phyloP scores from a whole-genome alignment of 805 yeast genomes.

The Kodamaea laetipori region DNA sequence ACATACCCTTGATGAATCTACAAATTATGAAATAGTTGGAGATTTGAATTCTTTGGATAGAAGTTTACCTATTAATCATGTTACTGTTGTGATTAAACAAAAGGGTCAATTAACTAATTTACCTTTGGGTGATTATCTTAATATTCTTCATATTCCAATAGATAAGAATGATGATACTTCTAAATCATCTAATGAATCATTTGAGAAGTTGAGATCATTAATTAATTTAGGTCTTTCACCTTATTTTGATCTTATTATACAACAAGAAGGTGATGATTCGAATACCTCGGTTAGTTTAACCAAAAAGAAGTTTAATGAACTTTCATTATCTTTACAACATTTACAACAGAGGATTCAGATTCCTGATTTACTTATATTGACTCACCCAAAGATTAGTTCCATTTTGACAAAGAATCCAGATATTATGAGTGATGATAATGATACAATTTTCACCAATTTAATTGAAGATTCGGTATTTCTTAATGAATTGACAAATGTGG shows the following conservation, averaged over 20 bases:
- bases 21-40: conserved; percentile 12
- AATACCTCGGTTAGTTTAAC: conserved; percentile 39
- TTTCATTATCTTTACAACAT: conserved; percentile 66
- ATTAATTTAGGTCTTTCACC: conserved; percentile 68
- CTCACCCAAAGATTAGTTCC: conserved; percentile 50
- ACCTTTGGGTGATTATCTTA: conserved; percentile 27
- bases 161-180: neutral
- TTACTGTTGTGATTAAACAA: conserved; percentile 51
- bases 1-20: conserved; percentile 8
- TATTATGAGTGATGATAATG: conserved; percentile 18
- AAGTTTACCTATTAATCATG: conserved; percentile 15
- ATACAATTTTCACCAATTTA: conserved; percentile 17
- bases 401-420: conserved; percentile 1
- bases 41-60: conserved; percentile 12
- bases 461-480: conserved; percentile 50
- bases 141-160: conserved; percentile 37
- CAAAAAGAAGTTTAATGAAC: conserved; percentile 65
- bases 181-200: conserved; percentile 26
- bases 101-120: conserved; percentile 31
- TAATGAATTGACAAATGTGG: conserved; percentile 68
- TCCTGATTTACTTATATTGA: conserved; percentile 58
- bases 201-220: conserved; percentile 59
- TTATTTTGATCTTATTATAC: conserved; percentile 57
- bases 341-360: conserved; percentile 66
- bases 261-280: conserved; percentile 13